Evolutionary conservation across 768 basidiomycete genomes (phyloP), one percentile per base, ranked within the genome.

Genomic region (Hemileccinum impolitum): DNA sequence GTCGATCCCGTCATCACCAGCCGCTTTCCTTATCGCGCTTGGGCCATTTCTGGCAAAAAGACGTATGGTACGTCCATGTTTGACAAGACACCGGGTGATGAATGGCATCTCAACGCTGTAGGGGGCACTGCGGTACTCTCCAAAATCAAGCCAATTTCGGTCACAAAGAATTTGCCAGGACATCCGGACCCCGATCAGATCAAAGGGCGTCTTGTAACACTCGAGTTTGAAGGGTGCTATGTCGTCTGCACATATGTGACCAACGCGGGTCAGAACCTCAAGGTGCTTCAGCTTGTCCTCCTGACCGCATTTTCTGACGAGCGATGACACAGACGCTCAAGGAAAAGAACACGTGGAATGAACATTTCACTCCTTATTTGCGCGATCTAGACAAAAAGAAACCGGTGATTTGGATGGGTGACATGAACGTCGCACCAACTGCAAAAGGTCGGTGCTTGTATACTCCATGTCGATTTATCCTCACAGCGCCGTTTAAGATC

Each of bases 331-430:
- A 93, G 89, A 90, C 84, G 1, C 68, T 94, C 43, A 78, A 82
- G 26, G 78, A 72, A 41, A 92, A 94, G 65, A 85, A 87, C 40
- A 70, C 74, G 45, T 94, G 92, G 92, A 87, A 90, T 51, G 61
- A 61, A 4, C 84, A 91, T 61, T 93, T 94, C 61, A 81, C 85
- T 45, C 54, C 71, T 3, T 85, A 93, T 60, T 75, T 94, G 18
- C 81, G 81, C 4, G 74, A 80, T 19, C 70, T 94, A 3, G 88
- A 93, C 67, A 77, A 73, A 53, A 80, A 76, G 59, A 94, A 94
- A 58, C 84, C 90, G 3, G 85, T 94, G 10, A 85, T 94, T 47
- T 94, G 92, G 92, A 75, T 78, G 11, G 92, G 92, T 7, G 92
- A 94, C 67, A 60, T 94, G 48, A 94, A 94, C 52, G 88, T 91